Base-by-base conservation (phyloP, 164 flowering plant genomes). In the Hamamelis virginiana region DNA sequence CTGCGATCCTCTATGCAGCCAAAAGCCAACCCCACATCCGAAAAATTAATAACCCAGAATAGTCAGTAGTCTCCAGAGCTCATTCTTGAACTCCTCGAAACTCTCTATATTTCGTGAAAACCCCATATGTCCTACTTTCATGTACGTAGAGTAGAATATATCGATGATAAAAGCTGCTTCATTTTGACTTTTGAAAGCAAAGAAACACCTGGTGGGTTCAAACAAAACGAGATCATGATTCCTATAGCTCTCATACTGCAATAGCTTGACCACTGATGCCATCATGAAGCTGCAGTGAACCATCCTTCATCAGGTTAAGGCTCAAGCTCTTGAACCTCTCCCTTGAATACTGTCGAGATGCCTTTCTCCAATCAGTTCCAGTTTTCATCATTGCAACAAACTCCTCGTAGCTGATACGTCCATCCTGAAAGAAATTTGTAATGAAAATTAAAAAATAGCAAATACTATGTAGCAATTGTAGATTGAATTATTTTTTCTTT, bases 361-460 rank as follows among this genome's bases (percentile, higher is more conserved):
- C 97, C 81, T 92, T 95, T 80, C 99, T 89, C 99, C 99, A 95
- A 61, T 95, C 99, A 1, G 99, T 95, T 76, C 99, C 97, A 23
- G 98, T 77, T 76, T 95, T 95, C 99, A 95, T 95, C 99, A 95
- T 95, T 2, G 94, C 83, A 18, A 90, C 91, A 80, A 95, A 95
- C 65, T 95, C 99, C 19, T 92, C 97, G 13, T 89, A 92, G 78
- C 94, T 92, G 16, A 95, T 90, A 8, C 83, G 81, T 0, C 97
- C 97, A 76, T 95, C 99, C 97, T 91, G 81, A 64, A 56, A 77
- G 41, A 44, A 16, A 55, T 27, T 16, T 9, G 1, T 12, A 38
- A 0, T 21, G 10, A 68, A 26, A 33, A 21, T 9, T 0, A 60
- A 15, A 52, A 65, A 13, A 25, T 60, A 9, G 64, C 10, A 63